These are phyloP conservation scores for Suhomyces kilbournensis DNA, from an alignment of 805 yeast species.

Conservation along the genomic window DNA sequence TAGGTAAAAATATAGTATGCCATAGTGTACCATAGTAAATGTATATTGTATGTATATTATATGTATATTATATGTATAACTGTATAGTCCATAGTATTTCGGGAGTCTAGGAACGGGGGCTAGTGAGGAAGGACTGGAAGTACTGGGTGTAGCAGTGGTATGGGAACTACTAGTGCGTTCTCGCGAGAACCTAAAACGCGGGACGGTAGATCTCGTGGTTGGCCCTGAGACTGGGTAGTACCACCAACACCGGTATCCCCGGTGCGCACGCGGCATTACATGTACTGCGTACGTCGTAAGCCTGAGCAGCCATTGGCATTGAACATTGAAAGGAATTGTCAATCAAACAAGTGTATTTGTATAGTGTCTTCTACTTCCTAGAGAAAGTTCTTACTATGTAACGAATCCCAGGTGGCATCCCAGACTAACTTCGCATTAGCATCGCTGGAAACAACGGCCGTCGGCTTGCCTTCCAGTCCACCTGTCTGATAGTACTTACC, in stretches of 20 bases:
- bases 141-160: too few relatives aligned
- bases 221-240: not conserved
- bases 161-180: not conserved
- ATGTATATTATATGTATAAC: too few relatives aligned
- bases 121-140: too few relatives aligned
- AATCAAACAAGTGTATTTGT: not conserved
- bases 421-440: constrained; percentile 24
- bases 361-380: not conserved
- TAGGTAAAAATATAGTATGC: too few relatives aligned
- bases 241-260: not conserved
- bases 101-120: not conserved
- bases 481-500: constrained; percentile 35
- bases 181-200: not conserved
- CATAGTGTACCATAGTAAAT: too few relatives aligned
- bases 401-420: constrained; percentile 22
- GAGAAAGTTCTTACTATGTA: constrained; percentile 3
- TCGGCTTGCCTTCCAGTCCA: constrained; percentile 24
- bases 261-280: not conserved
- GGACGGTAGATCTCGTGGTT: not conserved
- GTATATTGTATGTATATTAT: too few relatives aligned
- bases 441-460: constrained; percentile 21
- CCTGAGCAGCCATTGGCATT: too few relatives aligned
- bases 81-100: too few relatives aligned
- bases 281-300: too few relatives aligned
- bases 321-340: too few relatives aligned